Evolutionary conservation across 2,329 filamentous ascomycete species (phyloP), one percentile per base, ranked within the genome.

Genomic region (Diaporthe humulicola): DNA sequence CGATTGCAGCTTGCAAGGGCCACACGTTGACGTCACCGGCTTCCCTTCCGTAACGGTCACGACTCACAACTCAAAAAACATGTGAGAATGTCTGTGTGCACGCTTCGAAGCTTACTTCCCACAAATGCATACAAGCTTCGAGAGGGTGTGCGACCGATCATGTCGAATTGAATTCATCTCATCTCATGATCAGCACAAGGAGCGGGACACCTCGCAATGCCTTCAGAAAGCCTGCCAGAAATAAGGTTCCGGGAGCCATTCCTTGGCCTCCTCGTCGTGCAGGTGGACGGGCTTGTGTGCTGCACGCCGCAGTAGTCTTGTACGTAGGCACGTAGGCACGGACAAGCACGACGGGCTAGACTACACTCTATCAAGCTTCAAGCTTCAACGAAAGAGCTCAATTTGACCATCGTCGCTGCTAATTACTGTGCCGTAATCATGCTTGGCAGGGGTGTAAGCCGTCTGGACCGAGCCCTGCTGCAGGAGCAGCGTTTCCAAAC

Each of bases 401-500:
- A 30, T n/a, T 19, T 38, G 2, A 19, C n/a, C 10, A 6, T 61
- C 14, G 8, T n/a, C n/a, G 42, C 38, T 61, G 25, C 38, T 45
- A 10, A 3, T 22, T n/a, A 9, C 42, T 6, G 22, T 50, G 25
- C 42, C 61, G 61, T 67, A 52, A 50, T 17, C 42, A 28, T 30
- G 45, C 64, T 40, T 67, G 64, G 64, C 64, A 67, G 64, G 64
- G 64, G 64, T 66, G 19, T 36, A 22, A n/a, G 28, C 61, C 45
- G 61, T 66, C 45, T 67, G 64, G 3, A 19, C 61, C 45, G 42
- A 36, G 30, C 61, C 17, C 42, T 67, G 61, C 61, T n/a, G n/a
- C n/a, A n/a, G n/a, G n/a, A 67, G 45, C 42, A 28, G 17, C 42
- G 28, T n/a, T 45, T 48, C 88, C 40, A 90, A 85, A 40, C 45